A percentile compares a stretch with the other conserved stretches of the same genome.
phyloP scores from a whole-genome alignment of 2,329 filamentous ascomycete genomes.

The Pseudodiploospora longispora region DNA sequence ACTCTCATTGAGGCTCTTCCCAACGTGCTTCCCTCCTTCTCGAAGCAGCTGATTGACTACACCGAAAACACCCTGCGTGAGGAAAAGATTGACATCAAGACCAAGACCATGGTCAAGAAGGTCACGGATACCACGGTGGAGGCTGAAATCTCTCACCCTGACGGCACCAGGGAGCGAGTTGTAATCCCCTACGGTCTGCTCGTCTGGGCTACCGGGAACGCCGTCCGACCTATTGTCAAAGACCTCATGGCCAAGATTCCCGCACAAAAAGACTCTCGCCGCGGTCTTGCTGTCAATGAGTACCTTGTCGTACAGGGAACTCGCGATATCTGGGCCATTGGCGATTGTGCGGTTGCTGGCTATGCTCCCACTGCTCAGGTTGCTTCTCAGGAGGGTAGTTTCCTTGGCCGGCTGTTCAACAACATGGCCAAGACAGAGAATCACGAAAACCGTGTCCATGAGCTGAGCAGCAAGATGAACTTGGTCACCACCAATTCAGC shows the following conservation, averaged over 20 bases:
- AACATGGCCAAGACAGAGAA: slow-evolving; percentile 93
- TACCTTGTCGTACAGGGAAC: slow-evolving; percentile 97
- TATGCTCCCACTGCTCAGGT: slow-evolving; percentile 98
- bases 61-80: slow-evolving; percentile 99
- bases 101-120: slow-evolving; percentile 98
- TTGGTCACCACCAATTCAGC: slow-evolving; percentile 58
- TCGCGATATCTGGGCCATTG: slow-evolving; percentile 95
- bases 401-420: slow-evolving; percentile 94
- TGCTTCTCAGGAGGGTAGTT: slow-evolving; percentile 87
- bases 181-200: slow-evolving; percentile 89
- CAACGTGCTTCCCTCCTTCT: slow-evolving; percentile 96
- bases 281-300: slow-evolving; percentile 94
- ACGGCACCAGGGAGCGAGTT: slow-evolving; percentile 75
- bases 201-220: slow-evolving; percentile 97
- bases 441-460: slow-evolving; percentile 67
- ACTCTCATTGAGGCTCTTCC: slow-evolving; percentile 95
- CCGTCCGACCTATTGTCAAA: slow-evolving; percentile 78
- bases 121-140: slow-evolving; percentile 91
- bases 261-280: slow-evolving; percentile 89
- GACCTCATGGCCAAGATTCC: slow-evolving; percentile 90
- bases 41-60: slow-evolving; percentile 98
- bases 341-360: slow-evolving; percentile 94
- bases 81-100: slow-evolving; percentile 94
- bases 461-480: slow-evolving; percentile 57
- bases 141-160: slow-evolving; percentile 72